Base-by-base conservation (phyloP, 1,284 basidiomycete species). In the Boletus calvinii region DNA sequence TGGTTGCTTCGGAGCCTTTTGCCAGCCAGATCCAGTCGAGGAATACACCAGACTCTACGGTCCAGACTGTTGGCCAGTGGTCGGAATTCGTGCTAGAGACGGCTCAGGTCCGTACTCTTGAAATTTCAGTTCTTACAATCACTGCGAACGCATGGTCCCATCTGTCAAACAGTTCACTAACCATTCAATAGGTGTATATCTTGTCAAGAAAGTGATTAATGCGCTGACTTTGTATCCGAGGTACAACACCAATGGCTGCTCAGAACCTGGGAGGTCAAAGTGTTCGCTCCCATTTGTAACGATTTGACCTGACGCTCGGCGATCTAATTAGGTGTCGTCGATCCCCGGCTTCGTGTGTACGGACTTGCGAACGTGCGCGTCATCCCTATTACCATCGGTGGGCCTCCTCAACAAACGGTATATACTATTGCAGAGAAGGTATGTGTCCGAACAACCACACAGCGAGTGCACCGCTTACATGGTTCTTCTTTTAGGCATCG, bases 171-270 rank as follows among this genome's bases (percentile, higher is more conserved):
- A 52, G 50, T 12, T 48, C 15, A 13, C 44, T 2, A 44, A 46
- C 24, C 24, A 46, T 39, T 39, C 39, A 4, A 18, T 20, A 46
- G 45, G 39, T 52, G 15, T 11, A n/a, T 35, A 24, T 15, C 9
- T 24, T 18, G 13, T 8, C 6, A 18, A 35, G 6, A 30, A 18
- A 24, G 11, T 18, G 18, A 41, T 24, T 10, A 4, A 24, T 15
- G 3, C 2, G 2, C 38, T 52, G 31, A 52, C 50, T 2, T 41
- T 31, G 12, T 3, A 32, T 17, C 7, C 1, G 22, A 53, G 51
- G 51, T 13, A 52, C 50, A 26, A 37, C 51, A 6, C n/a, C 34
- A 1, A 52, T 52, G 49, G 50, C 50, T 32, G 15, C 50, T 12
- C 13, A 37, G 39, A 13, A 38, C 9, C 13, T 53, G 26, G 45